Conservation (phyloP, 192 early-diverging fungal genomes). For the Coemansia interrupta region DNA sequence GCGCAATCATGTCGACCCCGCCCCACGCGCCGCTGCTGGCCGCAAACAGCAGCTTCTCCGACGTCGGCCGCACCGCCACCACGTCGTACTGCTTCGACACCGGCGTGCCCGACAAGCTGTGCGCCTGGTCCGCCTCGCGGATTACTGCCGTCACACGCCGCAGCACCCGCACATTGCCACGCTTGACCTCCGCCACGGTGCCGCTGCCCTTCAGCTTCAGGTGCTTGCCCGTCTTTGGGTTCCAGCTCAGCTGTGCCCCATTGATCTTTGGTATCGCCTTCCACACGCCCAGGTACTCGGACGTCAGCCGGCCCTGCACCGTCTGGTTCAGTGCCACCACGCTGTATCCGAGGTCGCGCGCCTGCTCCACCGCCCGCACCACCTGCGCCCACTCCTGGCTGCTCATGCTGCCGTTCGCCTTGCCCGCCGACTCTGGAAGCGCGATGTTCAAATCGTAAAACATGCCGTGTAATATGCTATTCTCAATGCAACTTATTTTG, state of each 20-base stretch:
- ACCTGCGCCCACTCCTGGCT: slow-evolving; percentile 39
- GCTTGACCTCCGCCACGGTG: slow-evolving; percentile 5
- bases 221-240: slow-evolving; percentile 22
- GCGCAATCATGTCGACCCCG: slow-evolving; percentile 35
- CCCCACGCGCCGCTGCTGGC: slow-evolving; percentile 41
- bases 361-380: slow-evolving; percentile 34
- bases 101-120: slow-evolving; percentile 21
- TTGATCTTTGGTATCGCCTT: slow-evolving; percentile 16
- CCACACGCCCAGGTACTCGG: slow-evolving; percentile 41
- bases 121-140: slow-evolving; percentile 37
- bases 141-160: slow-evolving; percentile 40
- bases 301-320: slow-evolving; percentile 23
- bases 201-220: background rate
- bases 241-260: slow-evolving; percentile 29
- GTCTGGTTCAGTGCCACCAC: slow-evolving; percentile 47
- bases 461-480: slow-evolving; percentile 10
- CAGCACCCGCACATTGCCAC: slow-evolving; percentile 31
- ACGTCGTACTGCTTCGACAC: slow-evolving; percentile 33
- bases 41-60: slow-evolving; percentile 32
- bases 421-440: slow-evolving; percentile 40
- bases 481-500: background rate
- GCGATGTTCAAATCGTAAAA: slow-evolving; percentile 53
- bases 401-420: slow-evolving; percentile 20
- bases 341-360: slow-evolving; percentile 36
- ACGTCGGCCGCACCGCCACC: slow-evolving; percentile 41